Base-by-base conservation (phyloP, 2,329 filamentous ascomycete genomes). In the Talaromyces amestolkiae region DNA sequence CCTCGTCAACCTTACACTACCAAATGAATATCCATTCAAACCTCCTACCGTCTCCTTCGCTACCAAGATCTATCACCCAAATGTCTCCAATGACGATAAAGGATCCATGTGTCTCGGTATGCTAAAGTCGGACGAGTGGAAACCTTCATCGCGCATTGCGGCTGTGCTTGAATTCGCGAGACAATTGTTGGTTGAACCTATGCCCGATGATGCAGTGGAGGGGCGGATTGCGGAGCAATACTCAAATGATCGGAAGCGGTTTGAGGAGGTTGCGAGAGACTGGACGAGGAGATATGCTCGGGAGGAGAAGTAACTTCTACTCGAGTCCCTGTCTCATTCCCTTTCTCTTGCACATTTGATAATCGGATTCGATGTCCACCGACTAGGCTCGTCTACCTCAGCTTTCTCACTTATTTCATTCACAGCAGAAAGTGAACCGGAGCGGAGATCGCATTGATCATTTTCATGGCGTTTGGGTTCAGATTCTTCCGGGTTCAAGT, bases 41-140 rank as follows among this genome's bases (percentile, higher is more conserved):
- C 88, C 92, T 24, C 93, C 93, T 17, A 82, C 85, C 67, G 84
- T 96, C 71, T 87, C 85, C 74, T 96, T 97, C 85, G 81, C 83
- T 70, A 97, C 93, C 61, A 94, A 93, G 80, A 91, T 97, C 83
- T 97, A 96, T 85, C 93, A 97, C 82, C 93, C 93, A 53, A 97
- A 97, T 80, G 87, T 97, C 66, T 92, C 90, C 74, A 95, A 96
- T 84, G 93, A 96, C 78, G 85, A 86, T 74, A 86, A 88, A 70
- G 93, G 93, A 68, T 89, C 85, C 79, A 91, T 97, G 87, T 97
- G 93, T 80, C 84, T 97, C 53, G 88, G 87, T 67, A 86, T 93
- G 78, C 87, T 97, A 71, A 92, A 93, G 76, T 78, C 89, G 35
- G 92, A 96, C 73, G 89, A 92, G 79, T 97, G 93, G 93, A 97